Conservation (phyloP, 805 yeast species). For the Metschnikowia aberdeeniae region DNA sequence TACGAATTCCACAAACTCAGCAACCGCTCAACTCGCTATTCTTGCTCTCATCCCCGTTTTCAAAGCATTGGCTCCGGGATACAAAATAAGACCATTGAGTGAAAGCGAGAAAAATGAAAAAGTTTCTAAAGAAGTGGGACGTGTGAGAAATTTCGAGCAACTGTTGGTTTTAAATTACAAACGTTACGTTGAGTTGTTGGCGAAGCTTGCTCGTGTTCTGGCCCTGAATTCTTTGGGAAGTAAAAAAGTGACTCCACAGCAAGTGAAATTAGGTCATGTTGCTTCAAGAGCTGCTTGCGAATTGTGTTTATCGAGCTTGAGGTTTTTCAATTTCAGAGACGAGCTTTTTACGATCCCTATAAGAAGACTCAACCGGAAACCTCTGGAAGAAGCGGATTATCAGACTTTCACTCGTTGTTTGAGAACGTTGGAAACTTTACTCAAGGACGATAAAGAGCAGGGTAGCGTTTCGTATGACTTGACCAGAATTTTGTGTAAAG, state of each 20-base stretch:
- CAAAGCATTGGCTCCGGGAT: slow-evolving; percentile 83
- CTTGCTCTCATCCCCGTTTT: slow-evolving; percentile 80
- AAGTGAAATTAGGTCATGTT: slow-evolving; percentile 46
- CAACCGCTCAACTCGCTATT: slow-evolving; percentile 65
- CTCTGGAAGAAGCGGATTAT: slow-evolving; percentile 44
- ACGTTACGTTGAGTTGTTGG: slow-evolving; percentile 56
- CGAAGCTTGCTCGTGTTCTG: slow-evolving; percentile 38
- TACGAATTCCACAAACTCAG: slow-evolving; percentile 63
- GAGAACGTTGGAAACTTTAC: slow-evolving; percentile 61
- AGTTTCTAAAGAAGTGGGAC: slow-evolving; percentile 78
- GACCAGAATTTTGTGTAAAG: slow-evolving; percentile 61
- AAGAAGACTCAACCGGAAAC: slow-evolving; percentile 62
- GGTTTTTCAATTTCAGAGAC: slow-evolving; percentile 77
- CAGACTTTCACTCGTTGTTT: slow-evolving; percentile 56
- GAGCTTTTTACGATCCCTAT: slow-evolving; percentile 67
- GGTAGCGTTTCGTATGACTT: slow-evolving; percentile 81
- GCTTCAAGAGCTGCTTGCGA: slow-evolving; percentile 81
- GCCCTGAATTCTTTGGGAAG: slow-evolving; percentile 35
- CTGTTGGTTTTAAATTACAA: slow-evolving; percentile 65
- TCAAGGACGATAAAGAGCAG: slow-evolving; percentile 68
- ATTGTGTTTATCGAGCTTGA: slow-evolving; percentile 53
- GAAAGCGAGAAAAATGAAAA: slow-evolving; percentile 79
- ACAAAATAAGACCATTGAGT: slow-evolving; percentile 75
- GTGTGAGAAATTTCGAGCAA: slow-evolving; percentile 77
- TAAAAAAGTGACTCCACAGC: slow-evolving; percentile 27